Base-by-base conservation (phyloP, 2,329 filamentous ascomycete species). In the Cyclaneusma minus region DNA sequence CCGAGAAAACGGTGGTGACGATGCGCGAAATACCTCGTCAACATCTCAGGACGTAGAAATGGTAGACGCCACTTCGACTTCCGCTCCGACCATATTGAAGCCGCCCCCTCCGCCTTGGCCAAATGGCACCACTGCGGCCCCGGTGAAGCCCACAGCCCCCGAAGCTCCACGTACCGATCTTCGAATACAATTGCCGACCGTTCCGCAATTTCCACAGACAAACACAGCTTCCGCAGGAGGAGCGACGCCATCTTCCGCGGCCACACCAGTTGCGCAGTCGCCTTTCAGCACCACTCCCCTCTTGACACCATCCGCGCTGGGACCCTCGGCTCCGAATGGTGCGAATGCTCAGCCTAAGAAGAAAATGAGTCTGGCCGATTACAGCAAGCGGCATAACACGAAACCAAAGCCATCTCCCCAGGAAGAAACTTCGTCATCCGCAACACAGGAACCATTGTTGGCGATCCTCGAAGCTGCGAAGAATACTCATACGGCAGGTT, bases 121-220 rank as follows among this genome's bases (percentile, higher is more conserved):
- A 4, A 33, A 28, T 13, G 32, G 35, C 13, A 21, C 34, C 7
- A 31, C 28, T 7, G 28, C 13, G 24, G 11, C 19, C 25, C 16
- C 14, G 28, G 16, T 10, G 18, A 26, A 6, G 22, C 24, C 14
- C 14, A 11, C 21, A 13, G 11, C 12, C 8, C 10, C 13, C 13
- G 23, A 24, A 4, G 25, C 31, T 8, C 25, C 24, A 13, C 37
- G 34, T 15, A 40, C 43, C 7, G 40, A 42, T 16, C 26, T 48
- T 11, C 38, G 37, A 18, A 62, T 74, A 5, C 65, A 72, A 29
- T 49, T 72, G 45, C 68, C 70, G 6, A 60, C 66, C 3, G 53
- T 64, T 2, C 63, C 67, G 1, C 42, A 51, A 1, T 68, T 72
- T 16, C 39, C 55, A 3, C 44, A 44, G 3, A 37, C 44, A 3